Base-by-base conservation (phyloP, 306 rosid species). In the Purshia tridentata region DNA sequence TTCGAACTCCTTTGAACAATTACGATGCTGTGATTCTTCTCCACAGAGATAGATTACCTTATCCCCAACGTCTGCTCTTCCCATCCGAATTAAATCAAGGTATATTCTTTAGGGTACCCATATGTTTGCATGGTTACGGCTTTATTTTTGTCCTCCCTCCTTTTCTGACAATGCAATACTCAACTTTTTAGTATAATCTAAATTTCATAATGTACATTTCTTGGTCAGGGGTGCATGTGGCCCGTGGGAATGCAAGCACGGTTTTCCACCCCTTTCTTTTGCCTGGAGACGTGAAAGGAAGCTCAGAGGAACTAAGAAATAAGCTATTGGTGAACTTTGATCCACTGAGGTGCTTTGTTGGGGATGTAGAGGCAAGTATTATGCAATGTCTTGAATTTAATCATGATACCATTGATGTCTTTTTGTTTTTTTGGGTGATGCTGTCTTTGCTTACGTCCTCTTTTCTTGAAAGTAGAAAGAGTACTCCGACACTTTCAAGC, bases 11-110 rank as follows among this genome's bases (percentile, higher is more conserved):
- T 73, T 85, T 94, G 81, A 88, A 81, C 80, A 94, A 88, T 82
- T 94, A 88, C 10, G 97, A 94, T 52, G 99, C 95, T 4, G 74
- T 94, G 64, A 74, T 94, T 82, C 89, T 89, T 80, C 93, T 94
- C 72, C 95, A 94, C 55, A 80, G 89, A 81, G 99, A 88, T 72
- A 94, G 80, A 79, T 88, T 94, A 74, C 80, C 96, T 23, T 84
- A 89, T 81, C 97, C 99, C 45, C 96, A 84, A 48, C 93, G 91
- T 51, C 96, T 91, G 77, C 97, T 94, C 74, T 94, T 94, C 82
- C 80, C 96, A 19, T 88, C 99, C 5, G 92, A 89, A 78, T 85
- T 87, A 59, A 77, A 73, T 70, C 85, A 70, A 19, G 99, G 96
- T 94, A 89, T 65, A n/a, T 18, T 75, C 55, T 69, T 65, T 58